Conservation (phyloP, 768 basidiomycete species). For the Boletus reticuloceps region DNA sequence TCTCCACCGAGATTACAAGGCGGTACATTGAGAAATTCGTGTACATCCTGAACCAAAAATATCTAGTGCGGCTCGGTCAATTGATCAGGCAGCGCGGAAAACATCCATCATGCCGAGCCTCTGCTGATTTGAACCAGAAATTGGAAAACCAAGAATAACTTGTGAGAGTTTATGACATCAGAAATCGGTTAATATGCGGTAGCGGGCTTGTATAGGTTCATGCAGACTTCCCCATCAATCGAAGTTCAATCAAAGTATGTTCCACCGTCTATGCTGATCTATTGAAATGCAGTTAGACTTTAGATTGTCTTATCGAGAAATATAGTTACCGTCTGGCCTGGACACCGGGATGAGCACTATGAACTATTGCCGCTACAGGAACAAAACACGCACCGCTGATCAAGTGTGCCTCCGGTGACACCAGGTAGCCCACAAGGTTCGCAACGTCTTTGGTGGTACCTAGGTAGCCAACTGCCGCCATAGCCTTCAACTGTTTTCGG, state of each 20-base stretch:
- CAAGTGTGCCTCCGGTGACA: constrained; percentile 31
- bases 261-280: constrained; percentile 29
- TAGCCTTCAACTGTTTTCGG: constrained; percentile 8
- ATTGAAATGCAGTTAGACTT: not conserved
- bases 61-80: too few species aligned
- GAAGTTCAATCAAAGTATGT: constrained; percentile 20
- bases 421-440: constrained; percentile 36
- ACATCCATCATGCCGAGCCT: too few species aligned
- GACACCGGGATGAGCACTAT: not conserved
- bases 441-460: constrained; percentile 34
- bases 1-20: too few species aligned
- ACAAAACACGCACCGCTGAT: constrained; percentile 30
- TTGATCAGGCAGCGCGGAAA: too few species aligned
- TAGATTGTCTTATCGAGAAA: not conserved
- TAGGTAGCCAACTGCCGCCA: constrained; percentile 18
- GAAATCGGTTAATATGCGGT: too few species aligned
- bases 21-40: too few species aligned
- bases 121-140: too few species aligned
- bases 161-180: too few species aligned
- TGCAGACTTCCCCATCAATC: too few species aligned
- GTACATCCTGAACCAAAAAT: too few species aligned
- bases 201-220: too few species aligned
- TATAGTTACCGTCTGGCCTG: constrained; percentile 28
- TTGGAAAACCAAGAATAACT: too few species aligned
- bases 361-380: not conserved